phyloP scores from a whole-genome alignment of 108 stramenopile species.

The Pseudonitzschia delicatissima region DNA sequence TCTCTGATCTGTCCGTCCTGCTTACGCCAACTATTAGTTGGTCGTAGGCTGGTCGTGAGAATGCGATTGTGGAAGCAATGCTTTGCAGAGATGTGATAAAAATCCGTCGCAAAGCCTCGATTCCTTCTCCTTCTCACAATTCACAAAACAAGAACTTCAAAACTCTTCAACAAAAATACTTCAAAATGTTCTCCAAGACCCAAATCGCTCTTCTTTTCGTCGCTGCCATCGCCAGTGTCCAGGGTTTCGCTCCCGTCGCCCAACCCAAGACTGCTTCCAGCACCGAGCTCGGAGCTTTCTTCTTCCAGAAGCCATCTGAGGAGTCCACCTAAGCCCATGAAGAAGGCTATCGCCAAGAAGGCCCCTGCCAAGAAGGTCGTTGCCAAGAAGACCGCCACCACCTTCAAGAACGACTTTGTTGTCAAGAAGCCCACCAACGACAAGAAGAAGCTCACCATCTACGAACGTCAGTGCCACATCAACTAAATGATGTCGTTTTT shows the following conservation, averaged over 20 bases:
- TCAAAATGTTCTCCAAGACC: not conserved
- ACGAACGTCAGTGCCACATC: slow-evolving; percentile 12
- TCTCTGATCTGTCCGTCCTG: too few relatives aligned
- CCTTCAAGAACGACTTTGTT: not conserved
- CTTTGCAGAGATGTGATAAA: too few relatives aligned
- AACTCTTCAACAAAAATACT: not conserved
- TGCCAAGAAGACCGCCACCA: not conserved
- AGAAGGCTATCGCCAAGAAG: slow-evolving; percentile 12
- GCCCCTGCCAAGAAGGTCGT: slow-evolving; percentile 6
- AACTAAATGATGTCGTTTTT: not conserved
- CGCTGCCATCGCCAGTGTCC: not conserved
- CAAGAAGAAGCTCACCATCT: slow-evolving; percentile 8
- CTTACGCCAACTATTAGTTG: too few relatives aligned
- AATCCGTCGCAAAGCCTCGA: too few relatives aligned
- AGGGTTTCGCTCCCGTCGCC: not conserved
- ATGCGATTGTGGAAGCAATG: too few relatives aligned
- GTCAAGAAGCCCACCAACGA: not conserved
- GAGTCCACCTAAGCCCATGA: not conserved
- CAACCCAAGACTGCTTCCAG: not conserved
- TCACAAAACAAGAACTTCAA: not conserved
- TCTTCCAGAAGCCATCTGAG: not conserved
- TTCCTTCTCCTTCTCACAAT: not conserved
- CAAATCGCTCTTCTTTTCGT: not conserved
- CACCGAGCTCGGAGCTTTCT: slow-evolving; percentile 4
- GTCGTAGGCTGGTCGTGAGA: too few relatives aligned